phyloP scores from a whole-genome alignment of 176 grass and related monocot genomes.

The Avena eriantha region DNA sequence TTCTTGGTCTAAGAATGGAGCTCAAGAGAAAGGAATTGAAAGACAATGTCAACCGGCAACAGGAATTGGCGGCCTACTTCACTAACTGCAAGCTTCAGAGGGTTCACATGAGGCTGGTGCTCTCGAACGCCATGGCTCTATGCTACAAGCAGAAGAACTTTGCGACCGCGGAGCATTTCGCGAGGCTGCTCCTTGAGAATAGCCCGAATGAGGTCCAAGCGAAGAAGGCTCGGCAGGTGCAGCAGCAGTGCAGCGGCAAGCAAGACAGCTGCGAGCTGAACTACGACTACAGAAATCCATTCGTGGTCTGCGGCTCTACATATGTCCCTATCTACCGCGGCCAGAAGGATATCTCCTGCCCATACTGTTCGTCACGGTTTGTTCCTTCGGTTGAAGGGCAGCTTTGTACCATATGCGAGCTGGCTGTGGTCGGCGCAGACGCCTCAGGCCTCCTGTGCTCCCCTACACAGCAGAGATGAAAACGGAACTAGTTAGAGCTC shows the following conservation, averaged over 20 bases:
- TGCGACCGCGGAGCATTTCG: slow-evolving; percentile 80
- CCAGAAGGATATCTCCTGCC: slow-evolving; percentile 91
- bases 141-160: slow-evolving; percentile 81
- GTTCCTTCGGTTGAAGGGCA: slow-evolving; percentile 71
- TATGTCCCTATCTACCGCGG: slow-evolving; percentile 93
- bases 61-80: slow-evolving; percentile 94
- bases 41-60: slow-evolving; percentile 69
- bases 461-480: slow-evolving; percentile 85
- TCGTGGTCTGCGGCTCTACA: slow-evolving; percentile 87
- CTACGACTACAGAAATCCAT: slow-evolving; percentile 96
- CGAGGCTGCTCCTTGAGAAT: slow-evolving; percentile 86
- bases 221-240: slow-evolving; percentile 82
- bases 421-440: slow-evolving; percentile 79
- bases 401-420: slow-evolving; percentile 94
- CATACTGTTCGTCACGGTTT: slow-evolving; percentile 78
- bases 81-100: slow-evolving; percentile 98
- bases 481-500: slow-evolving; percentile 43
- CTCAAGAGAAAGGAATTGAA: slow-evolving; percentile 84
- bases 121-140: slow-evolving; percentile 73
- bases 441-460: slow-evolving; percentile 93
- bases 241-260: slow-evolving; percentile 67
- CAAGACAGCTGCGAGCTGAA: slow-evolving; percentile 72
- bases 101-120: slow-evolving; percentile 87
- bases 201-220: slow-evolving; percentile 73
- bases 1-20: slow-evolving; percentile 89